Conservation (phyloP, 768 basidiomycete genomes). For the Trametes cingulata region DNA sequence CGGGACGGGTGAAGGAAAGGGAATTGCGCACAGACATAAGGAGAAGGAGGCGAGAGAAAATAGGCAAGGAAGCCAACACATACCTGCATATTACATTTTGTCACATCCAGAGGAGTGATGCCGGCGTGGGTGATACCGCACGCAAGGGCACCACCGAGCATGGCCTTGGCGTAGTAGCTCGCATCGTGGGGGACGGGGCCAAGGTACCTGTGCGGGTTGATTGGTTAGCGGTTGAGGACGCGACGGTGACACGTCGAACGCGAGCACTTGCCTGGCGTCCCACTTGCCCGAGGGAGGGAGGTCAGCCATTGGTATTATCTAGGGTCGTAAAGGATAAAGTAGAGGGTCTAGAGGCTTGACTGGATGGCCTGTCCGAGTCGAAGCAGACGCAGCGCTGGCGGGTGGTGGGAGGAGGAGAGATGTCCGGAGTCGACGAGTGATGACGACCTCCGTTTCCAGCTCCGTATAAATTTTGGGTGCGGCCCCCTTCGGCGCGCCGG, state of each 20-base stretch:
- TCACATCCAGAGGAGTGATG: conserved; percentile 85
- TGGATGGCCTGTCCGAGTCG: conserved; percentile 37
- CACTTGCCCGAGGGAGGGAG: conserved; percentile 58
- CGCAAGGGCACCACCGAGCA: conserved; percentile 85
- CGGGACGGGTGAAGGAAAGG: too few species aligned
- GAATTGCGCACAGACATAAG: too few species aligned
- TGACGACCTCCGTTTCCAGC: not conserved
- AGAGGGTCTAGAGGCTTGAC: conserved; percentile 31
- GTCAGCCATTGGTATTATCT: conserved; percentile 48
- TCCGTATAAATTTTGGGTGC: conserved; percentile 20
- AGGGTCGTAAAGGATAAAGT: conserved; percentile 34
- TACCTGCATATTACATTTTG: conserved; percentile 92
- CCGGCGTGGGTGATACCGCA: conserved; percentile 89
- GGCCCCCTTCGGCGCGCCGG: conserved; percentile 4
- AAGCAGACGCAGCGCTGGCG: conserved; percentile 18
- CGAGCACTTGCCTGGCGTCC: conserved; percentile 62
- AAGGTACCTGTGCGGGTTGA: conserved; percentile 44
- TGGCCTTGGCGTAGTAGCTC: conserved; percentile 80
- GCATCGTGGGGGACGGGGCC: conserved; percentile 77
- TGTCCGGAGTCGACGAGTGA: conserved; percentile 8
- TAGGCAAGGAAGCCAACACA: conserved; percentile 19
- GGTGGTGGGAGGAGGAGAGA: conserved; percentile 32
- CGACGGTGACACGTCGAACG: conserved; percentile 10
- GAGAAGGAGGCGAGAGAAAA: too few species aligned
- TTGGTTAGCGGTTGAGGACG: not conserved